These are phyloP conservation scores for Chlamydomonas applanata DNA, from an alignment of 139 green algal genomes.

Conservation along the genomic window DNA sequence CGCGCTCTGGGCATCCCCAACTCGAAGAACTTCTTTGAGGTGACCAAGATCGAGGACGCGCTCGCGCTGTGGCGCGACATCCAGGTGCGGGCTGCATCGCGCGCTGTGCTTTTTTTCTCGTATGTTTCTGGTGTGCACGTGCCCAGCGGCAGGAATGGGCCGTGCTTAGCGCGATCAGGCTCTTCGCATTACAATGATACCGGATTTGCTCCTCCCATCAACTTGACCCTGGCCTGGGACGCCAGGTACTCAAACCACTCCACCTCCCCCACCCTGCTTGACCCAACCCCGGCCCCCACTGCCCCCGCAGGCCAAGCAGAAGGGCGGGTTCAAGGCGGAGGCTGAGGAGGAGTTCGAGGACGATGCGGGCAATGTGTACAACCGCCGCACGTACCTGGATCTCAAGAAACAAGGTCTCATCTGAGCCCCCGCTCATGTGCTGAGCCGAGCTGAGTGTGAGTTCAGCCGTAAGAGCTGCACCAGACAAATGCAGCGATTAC, in stretches of 20 bases:
- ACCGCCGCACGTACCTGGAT: slow-evolving; percentile 84
- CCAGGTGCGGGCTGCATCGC: slow-evolving; percentile 34
- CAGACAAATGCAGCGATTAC: background rate
- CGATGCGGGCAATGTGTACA: slow-evolving; percentile 89
- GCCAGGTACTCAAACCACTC: too few relatives aligned
- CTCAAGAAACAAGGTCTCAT: slow-evolving; percentile 89
- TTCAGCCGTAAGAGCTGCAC: background rate
- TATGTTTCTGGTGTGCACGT: too few relatives aligned
- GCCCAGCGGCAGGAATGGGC: too few relatives aligned
- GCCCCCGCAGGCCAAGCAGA: slow-evolving; percentile 61
- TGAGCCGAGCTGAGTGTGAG: background rate
- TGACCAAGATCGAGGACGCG: slow-evolving; percentile 87
- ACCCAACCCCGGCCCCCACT: slow-evolving; percentile 29
- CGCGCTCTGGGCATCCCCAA: slow-evolving; percentile 94
- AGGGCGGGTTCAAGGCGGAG: slow-evolving; percentile 68
- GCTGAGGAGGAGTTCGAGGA: slow-evolving; percentile 85
- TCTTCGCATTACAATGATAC: background rate
- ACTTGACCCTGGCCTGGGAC: background rate
- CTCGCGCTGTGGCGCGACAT: slow-evolving; percentile 81
- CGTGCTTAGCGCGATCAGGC: background rate
- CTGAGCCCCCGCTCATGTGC: too few relatives aligned
- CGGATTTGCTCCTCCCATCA: too few relatives aligned
- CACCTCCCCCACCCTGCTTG: background rate
- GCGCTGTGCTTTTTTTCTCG: background rate
- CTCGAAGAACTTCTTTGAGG: slow-evolving; percentile 93